Percentiles rank a stretch among this genome's conserved stretches.
Evolutionary conservation across 768 basidiomycete genomes (phyloP).

Genomic region (Suillus paluster): DNA sequence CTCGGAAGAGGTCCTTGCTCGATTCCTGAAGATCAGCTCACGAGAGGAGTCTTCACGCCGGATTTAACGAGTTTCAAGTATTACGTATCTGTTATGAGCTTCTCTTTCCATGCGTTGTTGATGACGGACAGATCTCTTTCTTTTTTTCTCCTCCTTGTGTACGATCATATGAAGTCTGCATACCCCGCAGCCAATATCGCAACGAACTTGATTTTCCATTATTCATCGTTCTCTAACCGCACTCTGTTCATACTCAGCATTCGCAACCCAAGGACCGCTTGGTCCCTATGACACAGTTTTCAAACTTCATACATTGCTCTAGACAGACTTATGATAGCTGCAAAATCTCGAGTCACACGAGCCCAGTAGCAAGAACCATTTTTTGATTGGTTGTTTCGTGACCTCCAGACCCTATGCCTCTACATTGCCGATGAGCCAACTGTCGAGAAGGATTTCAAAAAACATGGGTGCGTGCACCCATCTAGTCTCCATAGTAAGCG

Average conservation of each 20-base stretch:
- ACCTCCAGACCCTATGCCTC: constrained; percentile 8
- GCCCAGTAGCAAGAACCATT: neutral
- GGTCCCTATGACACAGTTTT: neutral
- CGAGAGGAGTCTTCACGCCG: constrained; percentile 57
- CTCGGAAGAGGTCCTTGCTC: constrained; percentile 84
- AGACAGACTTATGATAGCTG: too few relatives aligned
- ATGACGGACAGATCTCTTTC: constrained; percentile 1
- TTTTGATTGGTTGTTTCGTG: neutral
- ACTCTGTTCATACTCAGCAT: too few relatives aligned
- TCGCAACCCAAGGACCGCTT: too few relatives aligned
- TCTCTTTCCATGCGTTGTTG: constrained; percentile 5
- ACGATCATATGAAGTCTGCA: neutral
- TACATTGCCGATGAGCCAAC: constrained; percentile 32
- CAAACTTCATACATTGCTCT: neutral
- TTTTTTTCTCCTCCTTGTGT: neutral
- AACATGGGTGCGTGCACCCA: constrained; percentile 36
- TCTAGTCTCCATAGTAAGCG: constrained; percentile 33
- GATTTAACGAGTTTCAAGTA: neutral
- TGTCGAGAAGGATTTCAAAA: constrained; percentile 28
- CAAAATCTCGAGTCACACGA: neutral
- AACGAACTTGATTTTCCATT: neutral
- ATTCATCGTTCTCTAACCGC: neutral
- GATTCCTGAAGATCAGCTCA: constrained; percentile 80
- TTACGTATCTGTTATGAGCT: constrained; percentile 1
- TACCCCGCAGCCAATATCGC: constrained; percentile 2